phyloP scores from a whole-genome alignment of 176 grass and related monocot species.

The Olyra latifolia region DNA sequence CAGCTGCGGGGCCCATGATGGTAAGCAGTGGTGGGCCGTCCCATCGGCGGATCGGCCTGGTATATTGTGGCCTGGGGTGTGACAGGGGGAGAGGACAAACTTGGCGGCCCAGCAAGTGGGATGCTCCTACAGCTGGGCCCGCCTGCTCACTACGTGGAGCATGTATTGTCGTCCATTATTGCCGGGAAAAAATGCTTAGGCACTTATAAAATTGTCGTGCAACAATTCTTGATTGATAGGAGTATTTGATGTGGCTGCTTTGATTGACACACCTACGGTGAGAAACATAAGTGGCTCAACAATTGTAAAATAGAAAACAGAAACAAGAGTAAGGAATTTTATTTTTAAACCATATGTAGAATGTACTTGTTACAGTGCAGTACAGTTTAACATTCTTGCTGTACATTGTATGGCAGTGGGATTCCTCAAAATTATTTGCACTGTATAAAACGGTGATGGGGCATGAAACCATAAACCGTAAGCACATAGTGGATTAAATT shows the following conservation, averaged over 20 bases:
- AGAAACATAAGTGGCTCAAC: neutral
- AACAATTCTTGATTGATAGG: neutral
- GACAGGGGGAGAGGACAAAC: neutral
- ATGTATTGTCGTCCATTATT: neutral
- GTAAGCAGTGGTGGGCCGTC: neutral
- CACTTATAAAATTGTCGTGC: neutral
- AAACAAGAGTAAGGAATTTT: neutral
- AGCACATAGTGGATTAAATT: neutral
- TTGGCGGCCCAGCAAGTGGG: neutral
- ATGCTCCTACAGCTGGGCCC: neutral
- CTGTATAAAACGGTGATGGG: neutral
- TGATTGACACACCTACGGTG: neutral
- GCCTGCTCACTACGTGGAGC: neutral
- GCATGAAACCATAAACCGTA: neutral
- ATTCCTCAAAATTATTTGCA: neutral
- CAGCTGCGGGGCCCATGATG: neutral
- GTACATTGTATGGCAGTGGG: neutral
- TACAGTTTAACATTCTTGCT: neutral
- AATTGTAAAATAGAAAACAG: neutral
- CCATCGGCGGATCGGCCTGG: neutral
- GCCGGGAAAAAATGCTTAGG: neutral
- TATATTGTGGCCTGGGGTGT: neutral
- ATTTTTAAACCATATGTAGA: neutral
- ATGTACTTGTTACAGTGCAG: neutral
- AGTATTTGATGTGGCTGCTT: neutral